These are phyloP conservation scores for Malus fusca DNA, from an alignment of 306 rosid species.

Conservation along the genomic window DNA sequence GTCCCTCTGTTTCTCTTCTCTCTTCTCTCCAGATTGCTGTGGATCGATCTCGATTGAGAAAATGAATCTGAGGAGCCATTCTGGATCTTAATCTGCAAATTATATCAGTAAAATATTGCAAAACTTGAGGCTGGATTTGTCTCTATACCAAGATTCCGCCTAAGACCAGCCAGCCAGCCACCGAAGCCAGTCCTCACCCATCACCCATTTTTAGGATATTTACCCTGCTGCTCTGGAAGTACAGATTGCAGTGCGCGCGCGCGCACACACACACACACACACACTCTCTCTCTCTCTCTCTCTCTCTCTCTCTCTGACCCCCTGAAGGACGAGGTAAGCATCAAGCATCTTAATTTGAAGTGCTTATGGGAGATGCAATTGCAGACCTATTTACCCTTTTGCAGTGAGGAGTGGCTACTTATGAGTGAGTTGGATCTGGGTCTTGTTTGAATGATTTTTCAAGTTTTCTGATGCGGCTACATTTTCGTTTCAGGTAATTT, in stretches of 20 bases:
- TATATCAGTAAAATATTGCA: not conserved
- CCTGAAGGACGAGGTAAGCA: too few relatives aligned
- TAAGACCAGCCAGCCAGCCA: not conserved
- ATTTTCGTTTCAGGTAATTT: not conserved
- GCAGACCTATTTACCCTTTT: too few relatives aligned
- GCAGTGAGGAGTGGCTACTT: not conserved
- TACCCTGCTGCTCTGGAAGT: too few relatives aligned
- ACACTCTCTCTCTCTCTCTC: not conserved
- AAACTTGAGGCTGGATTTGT: not conserved
- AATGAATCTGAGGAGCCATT: not conserved
- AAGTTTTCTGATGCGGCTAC: conserved; percentile 5
- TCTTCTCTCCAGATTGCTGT: not conserved
- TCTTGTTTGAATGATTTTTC: not conserved
- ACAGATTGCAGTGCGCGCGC: not conserved
- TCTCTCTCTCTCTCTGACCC: not conserved
- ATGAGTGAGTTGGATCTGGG: not conserved
- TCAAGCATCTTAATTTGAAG: too few relatives aligned
- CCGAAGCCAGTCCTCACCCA: not conserved
- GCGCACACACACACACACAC: too few relatives aligned
- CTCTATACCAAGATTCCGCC: conserved; percentile 4
- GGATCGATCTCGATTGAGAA: not conserved
- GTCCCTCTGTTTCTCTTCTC: not conserved
- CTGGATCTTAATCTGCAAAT: conserved; percentile 10
- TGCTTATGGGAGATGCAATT: too few relatives aligned
- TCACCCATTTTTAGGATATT: too few relatives aligned